phyloP scores from a whole-genome alignment of 495 filamentous ascomycete species.

The Neurospora intermedia region DNA sequence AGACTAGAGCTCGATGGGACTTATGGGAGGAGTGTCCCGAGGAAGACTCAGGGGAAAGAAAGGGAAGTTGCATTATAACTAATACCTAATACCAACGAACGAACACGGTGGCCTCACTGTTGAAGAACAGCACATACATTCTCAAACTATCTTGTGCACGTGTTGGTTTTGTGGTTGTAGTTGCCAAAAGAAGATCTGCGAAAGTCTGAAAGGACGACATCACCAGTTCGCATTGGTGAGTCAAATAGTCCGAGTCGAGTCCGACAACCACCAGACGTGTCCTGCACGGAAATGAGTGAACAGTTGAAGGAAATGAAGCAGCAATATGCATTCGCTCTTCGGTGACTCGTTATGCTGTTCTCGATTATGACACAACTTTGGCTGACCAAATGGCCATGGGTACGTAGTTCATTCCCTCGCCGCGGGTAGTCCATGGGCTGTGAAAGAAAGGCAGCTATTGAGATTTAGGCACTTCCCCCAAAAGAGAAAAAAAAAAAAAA shows the following conservation, averaged over 20 bases:
- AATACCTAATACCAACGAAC: neutral
- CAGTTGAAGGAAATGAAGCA: neutral
- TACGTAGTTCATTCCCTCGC: neutral
- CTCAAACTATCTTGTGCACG: neutral
- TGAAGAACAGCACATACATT: neutral
- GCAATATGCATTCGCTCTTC: neutral
- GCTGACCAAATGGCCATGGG: too few species aligned
- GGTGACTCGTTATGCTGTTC: neutral
- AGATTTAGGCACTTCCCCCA: neutral
- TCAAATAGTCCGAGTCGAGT: neutral
- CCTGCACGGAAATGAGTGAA: neutral
- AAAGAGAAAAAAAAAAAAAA: neutral
- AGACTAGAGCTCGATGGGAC: neutral
- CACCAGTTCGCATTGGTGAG: neutral
- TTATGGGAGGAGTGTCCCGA: neutral
- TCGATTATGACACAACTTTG: neutral
- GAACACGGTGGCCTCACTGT: neutral
- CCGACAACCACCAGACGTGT: neutral
- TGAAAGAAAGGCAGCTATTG: neutral
- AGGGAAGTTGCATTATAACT: neutral
- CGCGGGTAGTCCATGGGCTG: neutral
- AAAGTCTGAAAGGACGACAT: neutral
- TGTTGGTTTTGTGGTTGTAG: neutral
- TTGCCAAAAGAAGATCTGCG: neutral
- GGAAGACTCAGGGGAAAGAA: neutral